phyloP scores from a whole-genome alignment of 495 filamentous ascomycete genomes.

The Penicilliopsis zonata region DNA sequence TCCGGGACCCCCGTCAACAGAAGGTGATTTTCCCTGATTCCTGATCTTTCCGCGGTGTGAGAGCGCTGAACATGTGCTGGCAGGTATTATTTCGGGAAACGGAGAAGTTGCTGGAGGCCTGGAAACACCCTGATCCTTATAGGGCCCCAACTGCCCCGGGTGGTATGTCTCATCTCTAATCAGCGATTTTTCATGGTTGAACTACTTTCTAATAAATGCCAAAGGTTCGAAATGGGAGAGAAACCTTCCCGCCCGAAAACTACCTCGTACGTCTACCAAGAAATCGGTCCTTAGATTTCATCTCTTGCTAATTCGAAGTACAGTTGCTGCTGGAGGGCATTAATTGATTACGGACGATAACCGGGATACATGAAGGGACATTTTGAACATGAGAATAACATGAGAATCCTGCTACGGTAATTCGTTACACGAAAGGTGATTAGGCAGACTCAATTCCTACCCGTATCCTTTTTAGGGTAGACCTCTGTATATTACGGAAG shows the following conservation, averaged over 20 bases:
- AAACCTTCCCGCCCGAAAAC: conserved; percentile 68
- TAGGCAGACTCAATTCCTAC: too few species aligned
- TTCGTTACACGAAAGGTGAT: too few species aligned
- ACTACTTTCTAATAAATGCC: conserved; percentile 10
- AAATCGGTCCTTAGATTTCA: too few species aligned
- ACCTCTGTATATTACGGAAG: too few species aligned
- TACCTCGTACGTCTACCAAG: conserved; percentile 57
- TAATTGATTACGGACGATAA: too few species aligned
- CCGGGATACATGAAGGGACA: too few species aligned
- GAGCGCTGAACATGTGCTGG: background rate
- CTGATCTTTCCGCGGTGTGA: background rate
- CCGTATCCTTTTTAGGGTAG: too few species aligned
- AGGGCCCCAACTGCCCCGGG: conserved; percentile 79
- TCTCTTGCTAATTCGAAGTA: too few species aligned
- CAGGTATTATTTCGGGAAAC: conserved; percentile 76
- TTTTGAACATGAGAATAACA: too few species aligned
- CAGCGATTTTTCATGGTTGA: background rate
- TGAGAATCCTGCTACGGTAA: too few species aligned
- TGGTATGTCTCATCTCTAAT: conserved; percentile 45
- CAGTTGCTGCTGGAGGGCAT: too few species aligned
- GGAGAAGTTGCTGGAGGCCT: conserved; percentile 76
- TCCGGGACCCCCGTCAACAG: conserved; percentile 78
- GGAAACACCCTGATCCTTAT: conserved; percentile 97
- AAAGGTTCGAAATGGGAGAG: conserved; percentile 92
- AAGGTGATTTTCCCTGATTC: conserved; percentile 47